These are phyloP conservation scores for Coffea eugenioides DNA, from an alignment of 257 asterid genomes.

Conservation along the genomic window DNA sequence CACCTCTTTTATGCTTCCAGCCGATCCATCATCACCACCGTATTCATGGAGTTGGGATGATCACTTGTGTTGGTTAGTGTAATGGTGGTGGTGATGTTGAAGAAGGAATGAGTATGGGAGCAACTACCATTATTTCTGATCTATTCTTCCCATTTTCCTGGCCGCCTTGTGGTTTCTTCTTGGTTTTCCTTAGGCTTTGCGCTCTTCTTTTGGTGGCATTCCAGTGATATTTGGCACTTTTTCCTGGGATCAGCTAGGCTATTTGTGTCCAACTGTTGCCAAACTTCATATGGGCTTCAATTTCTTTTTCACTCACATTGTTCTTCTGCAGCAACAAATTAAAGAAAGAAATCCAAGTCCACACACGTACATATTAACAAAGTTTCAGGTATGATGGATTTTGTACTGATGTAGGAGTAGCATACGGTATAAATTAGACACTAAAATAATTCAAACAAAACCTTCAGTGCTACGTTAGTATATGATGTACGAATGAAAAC, in stretches of 20 bases:
- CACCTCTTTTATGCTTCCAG: too few relatives aligned
- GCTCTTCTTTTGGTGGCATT: slow-evolving; percentile 63
- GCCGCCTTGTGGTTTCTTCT: slow-evolving; percentile 25
- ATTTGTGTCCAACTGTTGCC: slow-evolving; percentile 80
- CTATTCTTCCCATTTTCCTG: slow-evolving; percentile 14
- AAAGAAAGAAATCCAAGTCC: too few relatives aligned
- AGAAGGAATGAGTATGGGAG: slow-evolving; percentile 9
- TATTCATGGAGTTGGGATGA: too few relatives aligned
- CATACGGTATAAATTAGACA: too few relatives aligned
- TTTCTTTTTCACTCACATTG: slow-evolving; percentile 69
- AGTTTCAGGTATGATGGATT: too few relatives aligned
- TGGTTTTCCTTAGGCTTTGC: slow-evolving; percentile 36
- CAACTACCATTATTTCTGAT: slow-evolving; percentile 20
- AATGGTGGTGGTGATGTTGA: background rate
- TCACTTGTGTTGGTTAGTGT: background rate
- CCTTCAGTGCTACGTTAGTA: too few relatives aligned
- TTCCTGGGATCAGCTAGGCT: slow-evolving; percentile 59
- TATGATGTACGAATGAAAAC: too few relatives aligned
- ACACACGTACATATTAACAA: too few relatives aligned
- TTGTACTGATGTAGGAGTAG: too few relatives aligned
- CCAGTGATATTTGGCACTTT: slow-evolving; percentile 92
- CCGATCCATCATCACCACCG: too few relatives aligned
- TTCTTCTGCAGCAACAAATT: too few relatives aligned
- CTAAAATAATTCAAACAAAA: too few relatives aligned
- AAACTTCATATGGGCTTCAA: slow-evolving; percentile 47